phyloP scores from a whole-genome alignment of 225 moss, liverwort and hornwort species.

The Lunularia cruciata region DNA sequence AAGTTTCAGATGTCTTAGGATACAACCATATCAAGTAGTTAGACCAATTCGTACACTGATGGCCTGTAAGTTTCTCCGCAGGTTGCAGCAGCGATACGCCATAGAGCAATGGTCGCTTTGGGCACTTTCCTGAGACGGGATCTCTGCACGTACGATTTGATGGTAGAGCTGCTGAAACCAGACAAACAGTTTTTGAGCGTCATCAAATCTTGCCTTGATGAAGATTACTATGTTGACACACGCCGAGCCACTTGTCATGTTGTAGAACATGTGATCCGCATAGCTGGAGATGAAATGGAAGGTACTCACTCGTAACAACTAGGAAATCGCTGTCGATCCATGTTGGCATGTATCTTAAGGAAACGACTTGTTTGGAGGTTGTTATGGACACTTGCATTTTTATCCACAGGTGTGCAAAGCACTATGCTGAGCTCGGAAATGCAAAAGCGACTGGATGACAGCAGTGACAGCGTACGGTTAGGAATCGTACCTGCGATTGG shows the following conservation, averaged over 20 bases:
- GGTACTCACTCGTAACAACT: slow-evolving; percentile 31
- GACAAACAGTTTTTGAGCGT: slow-evolving; percentile 66
- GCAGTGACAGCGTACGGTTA: slow-evolving; percentile 72
- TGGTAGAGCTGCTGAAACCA: slow-evolving; percentile 55
- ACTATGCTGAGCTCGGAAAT: slow-evolving; percentile 58
- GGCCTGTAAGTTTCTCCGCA: slow-evolving; percentile 17
- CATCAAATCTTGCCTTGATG: slow-evolving; percentile 73
- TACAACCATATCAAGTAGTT: not conserved
- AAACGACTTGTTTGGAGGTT: not conserved
- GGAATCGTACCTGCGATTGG: slow-evolving; percentile 80
- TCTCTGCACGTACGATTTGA: slow-evolving; percentile 69
- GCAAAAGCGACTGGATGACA: slow-evolving; percentile 82
- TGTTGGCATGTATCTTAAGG: not conserved
- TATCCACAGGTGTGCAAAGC: slow-evolving; percentile 54
- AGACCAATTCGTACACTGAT: not conserved
- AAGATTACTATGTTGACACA: slow-evolving; percentile 90
- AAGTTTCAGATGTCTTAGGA: not conserved
- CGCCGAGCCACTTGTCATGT: slow-evolving; percentile 85
- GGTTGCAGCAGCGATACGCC: slow-evolving; percentile 85
- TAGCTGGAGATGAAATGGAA: slow-evolving; percentile 53
- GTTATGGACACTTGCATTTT: not conserved
- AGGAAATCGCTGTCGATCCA: not conserved
- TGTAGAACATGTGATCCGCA: slow-evolving; percentile 71
- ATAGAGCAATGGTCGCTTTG: slow-evolving; percentile 81
- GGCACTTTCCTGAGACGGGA: slow-evolving; percentile 74